Conservation (phyloP, 805 yeast species). For the Ogataea nonfermentans region DNA sequence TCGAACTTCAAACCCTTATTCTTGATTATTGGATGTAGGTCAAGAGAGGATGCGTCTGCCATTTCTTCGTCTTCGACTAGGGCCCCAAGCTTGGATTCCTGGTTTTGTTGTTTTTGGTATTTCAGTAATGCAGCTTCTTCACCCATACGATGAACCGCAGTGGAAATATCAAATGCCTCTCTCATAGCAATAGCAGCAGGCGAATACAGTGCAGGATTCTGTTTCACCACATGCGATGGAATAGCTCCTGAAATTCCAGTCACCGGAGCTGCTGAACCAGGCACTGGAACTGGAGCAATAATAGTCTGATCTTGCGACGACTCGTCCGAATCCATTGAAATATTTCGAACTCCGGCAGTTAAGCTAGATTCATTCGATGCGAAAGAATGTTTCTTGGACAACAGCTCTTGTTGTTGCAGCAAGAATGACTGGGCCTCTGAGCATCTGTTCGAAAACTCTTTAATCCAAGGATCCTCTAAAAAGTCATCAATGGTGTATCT, state of each 20-base stretch:
- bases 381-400: slow-evolving; percentile 10
- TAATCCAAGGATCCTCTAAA: slow-evolving; percentile 75
- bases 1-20: slow-evolving; percentile 12
- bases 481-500: slow-evolving; percentile 73
- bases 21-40: slow-evolving; percentile 12
- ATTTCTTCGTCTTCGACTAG: slow-evolving; percentile 24
- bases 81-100: slow-evolving; percentile 10
- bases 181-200: slow-evolving; percentile 60
- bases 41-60: slow-evolving; percentile 10
- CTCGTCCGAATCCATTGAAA: background rate
- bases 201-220: slow-evolving; percentile 39
- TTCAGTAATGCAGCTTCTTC: slow-evolving; percentile 41
- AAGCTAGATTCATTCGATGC: slow-evolving; percentile 1
- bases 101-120: slow-evolving; percentile 8
- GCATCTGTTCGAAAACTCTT: slow-evolving; percentile 29
- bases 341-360: slow-evolving; percentile 1
- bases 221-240: slow-evolving; percentile 19
- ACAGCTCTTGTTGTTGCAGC: slow-evolving; percentile 19
- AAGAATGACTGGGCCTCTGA: slow-evolving; percentile 32
- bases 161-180: slow-evolving; percentile 58
- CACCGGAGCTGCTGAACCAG: slow-evolving; percentile 5
- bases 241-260: slow-evolving; percentile 15
- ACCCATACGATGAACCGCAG: slow-evolving; percentile 60
- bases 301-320: slow-evolving; percentile 1
- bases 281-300: slow-evolving; percentile 8